phyloP scores from a whole-genome alignment of 306 rosid species.

The Hylodesmum podocarpum region DNA sequence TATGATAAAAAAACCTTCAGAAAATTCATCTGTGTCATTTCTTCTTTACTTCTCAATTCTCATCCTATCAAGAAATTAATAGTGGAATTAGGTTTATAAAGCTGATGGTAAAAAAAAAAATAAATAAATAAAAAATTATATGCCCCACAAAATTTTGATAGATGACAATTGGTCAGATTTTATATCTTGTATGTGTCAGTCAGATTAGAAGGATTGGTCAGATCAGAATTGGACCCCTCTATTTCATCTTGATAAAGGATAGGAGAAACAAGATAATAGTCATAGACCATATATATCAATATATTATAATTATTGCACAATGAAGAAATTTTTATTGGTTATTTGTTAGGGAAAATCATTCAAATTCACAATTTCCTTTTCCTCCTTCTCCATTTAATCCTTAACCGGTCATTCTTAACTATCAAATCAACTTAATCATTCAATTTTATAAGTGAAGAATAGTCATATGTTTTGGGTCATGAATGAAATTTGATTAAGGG shows the following conservation, averaged over 20 bases:
- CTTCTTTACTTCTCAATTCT: neutral
- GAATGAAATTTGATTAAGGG: too few species aligned
- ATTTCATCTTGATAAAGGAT: neutral
- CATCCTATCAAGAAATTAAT: neutral
- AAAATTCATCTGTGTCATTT: neutral
- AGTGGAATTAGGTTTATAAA: neutral
- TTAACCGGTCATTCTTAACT: too few species aligned
- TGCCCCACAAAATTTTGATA: too few species aligned
- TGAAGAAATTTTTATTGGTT: too few species aligned
- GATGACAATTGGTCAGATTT: too few species aligned
- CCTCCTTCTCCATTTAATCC: too few species aligned
- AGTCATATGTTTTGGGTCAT: neutral
- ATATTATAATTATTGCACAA: too few species aligned
- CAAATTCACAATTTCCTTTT: too few species aligned
- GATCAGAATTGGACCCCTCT: neutral
- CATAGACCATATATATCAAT: neutral
- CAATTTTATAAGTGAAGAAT: too few species aligned
- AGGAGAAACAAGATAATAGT: neutral
- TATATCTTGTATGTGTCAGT: neutral
- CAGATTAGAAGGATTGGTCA: neutral
- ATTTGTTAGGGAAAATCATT: too few species aligned
- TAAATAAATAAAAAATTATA: too few species aligned
- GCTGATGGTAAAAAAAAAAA: neutral
- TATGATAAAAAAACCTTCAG: neutral
- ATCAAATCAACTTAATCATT: too few species aligned